phyloP scores from a whole-genome alignment of 2,329 filamentous ascomycete species.

The Epichloe sylvatica region DNA sequence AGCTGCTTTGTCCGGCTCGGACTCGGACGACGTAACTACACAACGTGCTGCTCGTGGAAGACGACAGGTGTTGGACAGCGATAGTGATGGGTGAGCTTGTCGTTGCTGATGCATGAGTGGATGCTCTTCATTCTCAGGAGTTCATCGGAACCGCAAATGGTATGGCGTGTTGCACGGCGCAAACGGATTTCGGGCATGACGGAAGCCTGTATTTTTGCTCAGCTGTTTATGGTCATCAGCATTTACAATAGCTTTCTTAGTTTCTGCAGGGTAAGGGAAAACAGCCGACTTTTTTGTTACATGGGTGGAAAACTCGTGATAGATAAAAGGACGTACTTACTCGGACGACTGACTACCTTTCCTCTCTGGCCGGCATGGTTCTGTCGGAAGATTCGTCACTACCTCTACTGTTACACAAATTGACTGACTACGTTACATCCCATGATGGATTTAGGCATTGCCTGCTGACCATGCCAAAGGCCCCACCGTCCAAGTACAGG shows the following conservation, averaged over 20 bases:
- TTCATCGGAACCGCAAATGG: neutral
- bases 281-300: too few species aligned
- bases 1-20: slow-evolving; percentile 8
- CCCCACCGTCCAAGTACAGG: too few species aligned
- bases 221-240: neutral
- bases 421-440: too few species aligned
- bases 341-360: too few species aligned
- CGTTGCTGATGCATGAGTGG: neutral
- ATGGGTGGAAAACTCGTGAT: too few species aligned
- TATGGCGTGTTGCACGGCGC: neutral
- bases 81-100: slow-evolving; percentile 14
- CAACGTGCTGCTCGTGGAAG: slow-evolving; percentile 13
- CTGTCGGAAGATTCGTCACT: too few species aligned
- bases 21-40: slow-evolving; percentile 9
- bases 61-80: slow-evolving; percentile 18
- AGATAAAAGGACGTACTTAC: too few species aligned
- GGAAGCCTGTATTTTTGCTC: neutral
- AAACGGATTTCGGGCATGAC: neutral
- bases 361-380: too few species aligned
- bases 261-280: neutral
- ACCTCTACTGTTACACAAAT: too few species aligned
- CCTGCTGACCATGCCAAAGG: too few species aligned
- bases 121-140: neutral
- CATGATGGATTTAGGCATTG: too few species aligned
- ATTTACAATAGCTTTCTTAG: neutral